Base-by-base conservation (phyloP, 2,329 filamentous ascomycete species). In the Clarireedia paspali region DNA sequence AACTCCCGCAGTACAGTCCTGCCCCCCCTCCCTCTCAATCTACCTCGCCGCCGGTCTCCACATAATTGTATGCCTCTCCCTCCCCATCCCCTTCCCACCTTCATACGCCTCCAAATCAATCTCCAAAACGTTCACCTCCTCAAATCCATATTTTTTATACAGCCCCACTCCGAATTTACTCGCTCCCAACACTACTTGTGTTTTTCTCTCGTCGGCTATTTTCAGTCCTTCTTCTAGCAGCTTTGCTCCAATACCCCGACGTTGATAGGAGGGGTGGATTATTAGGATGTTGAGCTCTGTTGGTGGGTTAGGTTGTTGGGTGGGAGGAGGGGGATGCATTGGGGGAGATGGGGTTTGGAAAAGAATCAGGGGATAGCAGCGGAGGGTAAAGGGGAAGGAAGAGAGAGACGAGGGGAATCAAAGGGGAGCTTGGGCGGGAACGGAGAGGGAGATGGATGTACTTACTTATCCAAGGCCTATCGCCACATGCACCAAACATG, bases 171-270 rank as follows among this genome's bases (percentile, higher is more conserved):
- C 66, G 7, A 55, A 53, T 2, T 59, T 58, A n/a, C 61, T 64
- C 39, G 66, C 64, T 24, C 62, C 64, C 1, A 68, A 52, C 2
- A 67, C 60, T 38, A 58, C 60, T 54, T 66, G 66, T 4, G 67
- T 40, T 1, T 52, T 56, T 17, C 17, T 1, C 15, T 39, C 47
- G 57, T 67, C 64, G 0, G 60, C 61, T 12, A 59, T 50, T 20
- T 53, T 49, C 0, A 67, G 24, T 1, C 64, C 64, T 10, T 60
- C 53, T 47, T 59, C 55, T 0, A 67, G 55, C 3, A 68, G 27
- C n/a, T 36, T 40, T 1, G 58, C 59, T 1, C 66, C 66, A 7
- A 67, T 62, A 0, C 66, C 64, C 5, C 47, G 57, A 5, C 65
- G 51, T 49, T 67, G 66, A 44, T 57, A 53, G 0, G 51, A 5